Conservation (phyloP, 1,284 basidiomycete species). For the Rhizopogon parksii region DNA sequence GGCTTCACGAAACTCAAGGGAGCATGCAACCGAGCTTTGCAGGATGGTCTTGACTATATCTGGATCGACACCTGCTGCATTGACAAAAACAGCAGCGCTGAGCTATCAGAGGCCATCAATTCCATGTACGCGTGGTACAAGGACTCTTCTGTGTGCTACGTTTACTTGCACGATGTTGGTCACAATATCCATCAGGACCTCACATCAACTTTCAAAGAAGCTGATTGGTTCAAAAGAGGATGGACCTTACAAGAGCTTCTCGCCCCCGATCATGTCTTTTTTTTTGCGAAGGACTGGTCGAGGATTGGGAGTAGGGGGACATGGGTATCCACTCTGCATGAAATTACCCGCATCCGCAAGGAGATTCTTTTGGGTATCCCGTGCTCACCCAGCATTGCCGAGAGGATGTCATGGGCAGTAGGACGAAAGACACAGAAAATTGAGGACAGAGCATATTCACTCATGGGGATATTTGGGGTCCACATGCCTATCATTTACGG, state of each 20-base stretch:
- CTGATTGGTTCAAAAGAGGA: slow-evolving; percentile 7
- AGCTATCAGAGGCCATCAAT: slow-evolving; percentile 11
- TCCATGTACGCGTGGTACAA: slow-evolving; percentile 11
- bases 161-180: slow-evolving; percentile 8
- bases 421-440: slow-evolving; percentile 5
- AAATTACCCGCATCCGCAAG: slow-evolving; percentile 6
- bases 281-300: slow-evolving; percentile 7
- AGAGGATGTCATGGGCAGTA: slow-evolving; percentile 11
- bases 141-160: slow-evolving; percentile 6
- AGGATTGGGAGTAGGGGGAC: slow-evolving; percentile 6
- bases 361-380: slow-evolving; percentile 2
- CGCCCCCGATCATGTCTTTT: slow-evolving; percentile 7
- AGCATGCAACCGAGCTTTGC: slow-evolving; percentile 1
- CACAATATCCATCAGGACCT: background rate
- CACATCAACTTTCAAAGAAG: background rate
- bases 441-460: slow-evolving; percentile 12
- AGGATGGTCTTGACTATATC: slow-evolving; percentile 4
- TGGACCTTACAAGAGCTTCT: slow-evolving; percentile 11
- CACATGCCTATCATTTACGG: slow-evolving; percentile 10
- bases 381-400: slow-evolving; percentile 1
- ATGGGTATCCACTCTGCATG: background rate
- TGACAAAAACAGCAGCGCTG: slow-evolving; percentile 10
- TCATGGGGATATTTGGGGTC: slow-evolving; percentile 8
- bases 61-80: slow-evolving; percentile 14
- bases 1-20: slow-evolving; percentile 6